A percentile compares a stretch with the other conserved stretches of the same genome.
Conservation (phyloP, 164 flowering plant species). For the Buxus sempervirens region DNA sequence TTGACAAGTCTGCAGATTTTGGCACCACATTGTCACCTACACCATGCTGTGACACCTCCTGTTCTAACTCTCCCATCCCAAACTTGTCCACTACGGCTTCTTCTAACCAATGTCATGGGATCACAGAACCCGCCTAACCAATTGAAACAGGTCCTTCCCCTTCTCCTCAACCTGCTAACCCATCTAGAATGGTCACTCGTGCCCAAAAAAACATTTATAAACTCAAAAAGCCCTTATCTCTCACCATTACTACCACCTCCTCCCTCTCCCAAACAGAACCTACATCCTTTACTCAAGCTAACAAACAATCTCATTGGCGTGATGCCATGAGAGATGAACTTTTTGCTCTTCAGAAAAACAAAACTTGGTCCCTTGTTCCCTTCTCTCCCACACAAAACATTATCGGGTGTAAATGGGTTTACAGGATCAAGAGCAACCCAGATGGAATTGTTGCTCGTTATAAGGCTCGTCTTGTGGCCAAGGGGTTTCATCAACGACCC, state of each 20-base stretch:
- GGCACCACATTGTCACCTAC: too few species aligned
- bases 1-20: too few species aligned
- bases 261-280: not conserved
- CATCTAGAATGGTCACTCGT: not conserved
- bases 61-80: too few species aligned
- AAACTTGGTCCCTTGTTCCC: conserved; percentile 1
- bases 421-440: too few species aligned
- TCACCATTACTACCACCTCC: not conserved
- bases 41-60: too few species aligned
- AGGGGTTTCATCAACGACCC: too few species aligned
- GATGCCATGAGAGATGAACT: not conserved
- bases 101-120: too few species aligned
- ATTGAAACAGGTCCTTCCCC: not conserved
- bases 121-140: not conserved
- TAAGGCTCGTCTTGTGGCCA: too few species aligned
- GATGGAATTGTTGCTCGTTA: too few species aligned
- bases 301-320: not conserved
- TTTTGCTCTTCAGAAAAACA: not conserved
- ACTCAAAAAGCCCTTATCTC: not conserved
- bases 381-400: not conserved
- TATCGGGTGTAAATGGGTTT: too few species aligned
- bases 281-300: not conserved
- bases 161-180: not conserved
- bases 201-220: not conserved
- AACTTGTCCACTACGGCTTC: too few species aligned